A percentile compares a stretch with the other conserved stretches of the same genome.
Evolutionary conservation across 2,329 filamentous ascomycete genomes (phyloP).

Genomic region (Aspergillus costaricaensis): DNA sequence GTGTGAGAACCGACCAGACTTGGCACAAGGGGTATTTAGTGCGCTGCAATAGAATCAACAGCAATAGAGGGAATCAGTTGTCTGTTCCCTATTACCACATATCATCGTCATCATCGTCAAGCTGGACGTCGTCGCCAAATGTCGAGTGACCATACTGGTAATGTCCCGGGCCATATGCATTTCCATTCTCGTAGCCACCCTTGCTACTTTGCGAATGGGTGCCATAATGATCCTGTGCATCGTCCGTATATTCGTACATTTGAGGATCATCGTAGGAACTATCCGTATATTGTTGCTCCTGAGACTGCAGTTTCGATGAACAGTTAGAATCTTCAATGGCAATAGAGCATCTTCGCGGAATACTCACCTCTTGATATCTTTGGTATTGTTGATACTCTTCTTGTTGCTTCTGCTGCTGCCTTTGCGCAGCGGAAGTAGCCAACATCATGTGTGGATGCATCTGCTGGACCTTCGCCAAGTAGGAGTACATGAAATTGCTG

Average conservation of each 20-base stretch:
- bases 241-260: constrained; percentile 55
- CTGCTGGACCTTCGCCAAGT: constrained; percentile 95
- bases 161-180: constrained; percentile 37
- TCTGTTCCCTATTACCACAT: constrained; percentile 48
- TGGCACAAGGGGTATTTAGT: constrained; percentile 36
- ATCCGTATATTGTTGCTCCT: constrained; percentile 41
- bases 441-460: constrained; percentile 97
- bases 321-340: neutral
- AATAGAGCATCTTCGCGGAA: neutral
- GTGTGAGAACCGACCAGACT: constrained; percentile 26
- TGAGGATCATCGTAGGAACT: constrained; percentile 52
- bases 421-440: constrained; percentile 74
- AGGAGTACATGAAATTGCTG: constrained; percentile 99
- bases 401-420: constrained; percentile 48
- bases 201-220: constrained; percentile 40
- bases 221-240: constrained; percentile 40
- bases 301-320: constrained; percentile 17
- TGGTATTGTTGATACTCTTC: constrained; percentile 50
- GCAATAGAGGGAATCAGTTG: constrained; percentile 24
- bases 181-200: constrained; percentile 43
- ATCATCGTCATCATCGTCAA: constrained; percentile 49
- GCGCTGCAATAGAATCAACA: constrained; percentile 29
- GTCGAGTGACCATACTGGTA: constrained; percentile 44
- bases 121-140: constrained; percentile 44
- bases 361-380: constrained; percentile 49